Base-by-base conservation (phyloP, 805 yeast genomes). In the Pichia ethanolica region DNA sequence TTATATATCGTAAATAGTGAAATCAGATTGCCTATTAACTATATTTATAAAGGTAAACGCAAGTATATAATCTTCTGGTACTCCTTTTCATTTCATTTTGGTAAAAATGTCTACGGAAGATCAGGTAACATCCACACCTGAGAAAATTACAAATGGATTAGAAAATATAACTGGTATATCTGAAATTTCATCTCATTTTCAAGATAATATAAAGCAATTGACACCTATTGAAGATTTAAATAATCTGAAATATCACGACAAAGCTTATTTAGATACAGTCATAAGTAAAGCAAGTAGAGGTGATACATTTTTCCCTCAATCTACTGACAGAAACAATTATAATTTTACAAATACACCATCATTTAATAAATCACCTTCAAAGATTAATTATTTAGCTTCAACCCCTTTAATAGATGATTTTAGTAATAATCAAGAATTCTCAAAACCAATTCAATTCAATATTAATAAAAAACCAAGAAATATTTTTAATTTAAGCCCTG, bases 231-330 rank as follows among this genome's bases (percentile, higher is more conserved):
- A 44, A 28, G 33, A 47, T 41, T 10, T 50, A n/a, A 41, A 53
- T 28, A 36, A 45, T 9, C 11, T 53, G 10, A 20, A 35, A 8
- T 41, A 45, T 34, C 54, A 50, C 25, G 47, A 47, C 26, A 32
- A 45, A 30, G 40, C 42, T 5, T 47, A 54, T 13, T 28, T 62
- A 10, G 54, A 62, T 38, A 59, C 57, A 26, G 60, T 65, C 1
- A 48, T 62, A 4, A 50, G 49, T 7, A 63, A 55, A 37, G 65
- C 65, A 9, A 56, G 52, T 27, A 44, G 48, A 26, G 67, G 66
- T 1, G 54, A 57, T 39, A 58, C 66, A 1, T 55, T 63, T 34
- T 52, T 54, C 8, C 66, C 66, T 0, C 66, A 58, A 30, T 28
- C 39, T 5, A 11, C n/a, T 3, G 35, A 39, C 11, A 27, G 35